A percentile compares a stretch with the other conserved stretches of the same genome.
These are phyloP conservation scores for Houttuynia cordata DNA, from an alignment of 164 flowering plant species.

Conservation along the genomic window DNA sequence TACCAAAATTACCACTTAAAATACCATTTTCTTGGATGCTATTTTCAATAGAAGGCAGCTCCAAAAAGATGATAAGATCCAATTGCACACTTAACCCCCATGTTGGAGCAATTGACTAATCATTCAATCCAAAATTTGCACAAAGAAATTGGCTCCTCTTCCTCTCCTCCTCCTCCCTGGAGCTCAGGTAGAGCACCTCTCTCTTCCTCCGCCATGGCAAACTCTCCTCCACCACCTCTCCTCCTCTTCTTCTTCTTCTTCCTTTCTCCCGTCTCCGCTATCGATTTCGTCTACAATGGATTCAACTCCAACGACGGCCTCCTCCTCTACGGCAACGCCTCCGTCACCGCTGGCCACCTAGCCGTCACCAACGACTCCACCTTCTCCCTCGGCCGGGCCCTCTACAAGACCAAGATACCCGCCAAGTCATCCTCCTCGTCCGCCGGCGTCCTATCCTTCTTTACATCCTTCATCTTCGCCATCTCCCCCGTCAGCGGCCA, in stretches of 20 bases:
- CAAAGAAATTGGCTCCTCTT: too few species aligned
- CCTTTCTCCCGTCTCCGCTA: conserved; percentile 6
- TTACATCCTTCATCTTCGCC: conserved; percentile 34
- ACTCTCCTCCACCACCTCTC: neutral
- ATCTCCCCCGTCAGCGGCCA: conserved; percentile 8
- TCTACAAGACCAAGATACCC: conserved; percentile 18
- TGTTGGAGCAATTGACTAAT: too few species aligned
- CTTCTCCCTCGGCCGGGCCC: conserved; percentile 20
- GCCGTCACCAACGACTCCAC: conserved; percentile 17
- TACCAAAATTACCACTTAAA: too few species aligned
- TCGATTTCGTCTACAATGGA: conserved; percentile 20
- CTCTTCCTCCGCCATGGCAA: too few species aligned
- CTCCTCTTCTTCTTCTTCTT: conserved; percentile 1
- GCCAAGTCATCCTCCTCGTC: conserved; percentile 11
- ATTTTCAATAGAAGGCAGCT: too few species aligned
- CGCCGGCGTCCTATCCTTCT: conserved; percentile 16
- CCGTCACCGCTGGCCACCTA: conserved; percentile 13
- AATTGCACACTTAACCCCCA: too few species aligned
- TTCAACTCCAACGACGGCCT: conserved; percentile 7
- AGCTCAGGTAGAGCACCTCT: too few species aligned
- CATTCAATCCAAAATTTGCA: too few species aligned
- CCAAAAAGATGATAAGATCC: too few species aligned
- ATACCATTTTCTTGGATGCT: too few species aligned
- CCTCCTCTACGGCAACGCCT: conserved; percentile 14
- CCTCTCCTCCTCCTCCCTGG: too few species aligned